These are phyloP conservation scores for Talaromyces funiculosus DNA, from an alignment of 2,329 filamentous ascomycete species.

Conservation along the genomic window DNA sequence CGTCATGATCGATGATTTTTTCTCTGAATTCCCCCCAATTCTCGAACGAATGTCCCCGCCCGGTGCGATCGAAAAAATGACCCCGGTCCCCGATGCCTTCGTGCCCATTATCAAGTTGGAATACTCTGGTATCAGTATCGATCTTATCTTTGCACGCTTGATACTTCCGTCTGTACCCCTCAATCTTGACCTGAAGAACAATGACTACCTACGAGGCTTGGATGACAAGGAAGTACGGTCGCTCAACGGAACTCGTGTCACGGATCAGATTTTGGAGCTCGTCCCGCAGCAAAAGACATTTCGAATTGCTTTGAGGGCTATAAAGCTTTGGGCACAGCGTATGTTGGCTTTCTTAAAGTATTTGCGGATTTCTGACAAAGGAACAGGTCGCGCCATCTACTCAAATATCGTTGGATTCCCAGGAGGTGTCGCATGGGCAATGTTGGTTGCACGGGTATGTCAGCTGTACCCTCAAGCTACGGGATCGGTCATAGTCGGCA, in stretches of 20 bases:
- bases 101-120: conserved; percentile 98
- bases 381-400: conserved; percentile 73
- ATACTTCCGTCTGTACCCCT: conserved; percentile 65
- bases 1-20: conserved; percentile 85
- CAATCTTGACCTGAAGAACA: conserved; percentile 72
- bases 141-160: conserved; percentile 81
- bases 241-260: conserved; percentile 90
- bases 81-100: conserved; percentile 80
- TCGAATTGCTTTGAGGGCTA: conserved; percentile 77
- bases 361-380: conserved; percentile 11
- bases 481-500: conserved; percentile 79
- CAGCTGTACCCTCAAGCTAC: conserved; percentile 93
- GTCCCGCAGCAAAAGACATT: conserved; percentile 90
- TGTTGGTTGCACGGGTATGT: conserved; percentile 92
- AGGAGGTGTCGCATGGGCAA: conserved; percentile 95
- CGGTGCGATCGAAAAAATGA: conserved; percentile 77
- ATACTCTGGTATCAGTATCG: conserved; percentile 84
- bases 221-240: conserved; percentile 83
- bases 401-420: conserved; percentile 95
- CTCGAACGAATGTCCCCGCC: conserved; percentile 69
- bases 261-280: conserved; percentile 80
- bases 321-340: conserved; percentile 93
- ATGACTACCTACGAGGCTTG: conserved; percentile 74
- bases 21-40: conserved; percentile 75
- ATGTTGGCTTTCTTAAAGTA: conserved; percentile 18